Percentiles rank a stretch among this genome's conserved stretches.
Evolutionary conservation across 345 rosid genomes (phyloP).

Genomic region (Aegle marmelos): DNA sequence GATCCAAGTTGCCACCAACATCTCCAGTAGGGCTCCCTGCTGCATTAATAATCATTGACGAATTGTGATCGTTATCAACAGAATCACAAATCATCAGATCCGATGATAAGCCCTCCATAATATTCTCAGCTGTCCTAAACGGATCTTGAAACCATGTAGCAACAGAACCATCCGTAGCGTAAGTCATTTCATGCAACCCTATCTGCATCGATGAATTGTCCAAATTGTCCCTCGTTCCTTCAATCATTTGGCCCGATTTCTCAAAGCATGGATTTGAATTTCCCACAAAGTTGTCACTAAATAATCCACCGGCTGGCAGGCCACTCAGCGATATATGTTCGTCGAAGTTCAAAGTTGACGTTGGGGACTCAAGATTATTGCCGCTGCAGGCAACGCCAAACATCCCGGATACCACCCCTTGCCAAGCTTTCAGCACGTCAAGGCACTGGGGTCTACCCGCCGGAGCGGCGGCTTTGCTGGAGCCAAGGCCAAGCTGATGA

Average conservation of each 20-base stretch:
- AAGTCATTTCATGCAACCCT: constrained; percentile 15
- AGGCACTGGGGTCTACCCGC: constrained; percentile 37
- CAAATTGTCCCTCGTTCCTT: background rate
- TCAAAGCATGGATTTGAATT: background rate
- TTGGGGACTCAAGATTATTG: constrained; percentile 34
- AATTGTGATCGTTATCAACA: background rate
- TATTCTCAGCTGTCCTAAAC: constrained; percentile 13
- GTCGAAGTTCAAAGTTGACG: constrained; percentile 25
- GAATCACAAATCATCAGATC: constrained; percentile 23
- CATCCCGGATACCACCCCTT: constrained; percentile 31
- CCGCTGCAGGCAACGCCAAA: constrained; percentile 10
- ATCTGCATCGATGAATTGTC: background rate
- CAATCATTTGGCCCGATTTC: constrained; percentile 1
- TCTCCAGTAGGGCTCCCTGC: constrained; percentile 11
- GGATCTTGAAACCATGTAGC: constrained; percentile 25
- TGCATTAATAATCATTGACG: background rate
- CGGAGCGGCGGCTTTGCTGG: background rate
- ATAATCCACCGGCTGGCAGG: constrained; percentile 12
- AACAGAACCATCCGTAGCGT: background rate
- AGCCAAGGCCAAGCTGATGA: too few relatives aligned
- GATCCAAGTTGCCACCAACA: constrained; percentile 15
- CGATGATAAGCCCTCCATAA: constrained; percentile 19
- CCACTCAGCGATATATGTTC: constrained; percentile 4
- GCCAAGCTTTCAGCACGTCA: constrained; percentile 47
- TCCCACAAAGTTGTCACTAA: constrained; percentile 5